These are phyloP conservation scores for Hypocrella siamensis DNA, from an alignment of 2,329 filamentous ascomycete genomes.

Conservation along the genomic window DNA sequence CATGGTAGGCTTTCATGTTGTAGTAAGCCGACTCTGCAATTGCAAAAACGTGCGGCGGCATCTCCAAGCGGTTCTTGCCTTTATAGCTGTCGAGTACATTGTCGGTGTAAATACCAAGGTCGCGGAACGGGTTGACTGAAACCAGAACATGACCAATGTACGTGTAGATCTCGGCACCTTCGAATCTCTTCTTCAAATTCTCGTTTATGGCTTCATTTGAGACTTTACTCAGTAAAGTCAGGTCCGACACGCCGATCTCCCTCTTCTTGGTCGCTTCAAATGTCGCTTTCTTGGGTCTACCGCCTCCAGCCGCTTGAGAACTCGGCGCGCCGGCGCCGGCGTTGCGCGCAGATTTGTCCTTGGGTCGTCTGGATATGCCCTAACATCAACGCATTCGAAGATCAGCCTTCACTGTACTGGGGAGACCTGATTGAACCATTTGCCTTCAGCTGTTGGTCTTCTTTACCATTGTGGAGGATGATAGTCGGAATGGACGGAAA, in stretches of 20 bases:
- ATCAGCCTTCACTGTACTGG: background rate
- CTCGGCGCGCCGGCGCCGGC: slow-evolving; percentile 24
- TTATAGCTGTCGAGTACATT: slow-evolving; percentile 83
- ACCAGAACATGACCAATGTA: slow-evolving; percentile 99
- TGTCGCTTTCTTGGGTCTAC: slow-evolving; percentile 84
- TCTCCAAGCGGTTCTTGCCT: slow-evolving; percentile 92
- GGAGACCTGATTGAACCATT: background rate
- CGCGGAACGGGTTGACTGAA: slow-evolving; percentile 94
- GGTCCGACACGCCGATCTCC: slow-evolving; percentile 94
- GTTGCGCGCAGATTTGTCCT: slow-evolving; percentile 20
- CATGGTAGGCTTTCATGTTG: slow-evolving; percentile 99
- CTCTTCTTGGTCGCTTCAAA: slow-evolving; percentile 98
- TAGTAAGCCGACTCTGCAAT: slow-evolving; percentile 95
- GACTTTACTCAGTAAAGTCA: slow-evolving; percentile 95
- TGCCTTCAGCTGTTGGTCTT: too few relatives aligned
- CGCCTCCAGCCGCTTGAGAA: slow-evolving; percentile 17
- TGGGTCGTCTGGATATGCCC: slow-evolving; percentile 25
- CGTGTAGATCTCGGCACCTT: slow-evolving; percentile 96
- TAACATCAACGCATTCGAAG: slow-evolving; percentile 6
- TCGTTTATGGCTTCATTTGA: slow-evolving; percentile 99
- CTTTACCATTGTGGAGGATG: too few relatives aligned
- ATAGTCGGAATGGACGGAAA: too few relatives aligned
- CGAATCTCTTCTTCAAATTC: slow-evolving; percentile 94
- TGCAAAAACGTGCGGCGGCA: slow-evolving; percentile 91
- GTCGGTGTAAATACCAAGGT: slow-evolving; percentile 96